Conservation (phyloP, 306 rosid genomes). For the Betula pendula region DNA sequence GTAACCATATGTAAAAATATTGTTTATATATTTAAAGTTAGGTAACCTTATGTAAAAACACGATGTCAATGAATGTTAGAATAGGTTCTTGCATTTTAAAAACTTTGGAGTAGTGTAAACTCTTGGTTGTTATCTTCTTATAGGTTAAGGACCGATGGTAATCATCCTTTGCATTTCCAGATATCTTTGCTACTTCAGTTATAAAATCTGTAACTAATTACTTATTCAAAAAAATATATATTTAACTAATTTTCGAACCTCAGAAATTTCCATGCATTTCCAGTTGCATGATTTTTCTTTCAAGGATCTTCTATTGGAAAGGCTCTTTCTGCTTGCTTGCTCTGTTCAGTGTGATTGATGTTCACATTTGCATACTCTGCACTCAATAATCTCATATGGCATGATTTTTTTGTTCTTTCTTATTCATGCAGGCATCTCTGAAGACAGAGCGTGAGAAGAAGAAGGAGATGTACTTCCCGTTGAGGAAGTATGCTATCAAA, state of each 20-base stretch:
- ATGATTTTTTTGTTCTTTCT: not conserved
- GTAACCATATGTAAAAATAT: too few species aligned
- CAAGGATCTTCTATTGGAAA: not conserved
- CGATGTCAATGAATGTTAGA: not conserved
- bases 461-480: constrained; percentile 71
- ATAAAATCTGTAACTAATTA: too few species aligned
- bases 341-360: not conserved
- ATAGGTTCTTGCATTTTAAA: not conserved
- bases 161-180: not conserved
- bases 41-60: not conserved
- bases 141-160: not conserved
- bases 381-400: not conserved
- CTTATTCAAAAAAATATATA: too few species aligned
- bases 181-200: too few species aligned
- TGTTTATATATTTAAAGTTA: too few species aligned
- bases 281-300: not conserved
- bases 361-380: not conserved
- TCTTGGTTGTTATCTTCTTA: not conserved
- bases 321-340: not conserved
- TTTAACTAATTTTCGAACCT: not conserved
- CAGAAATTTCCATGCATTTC: not conserved
- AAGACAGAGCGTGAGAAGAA: constrained; percentile 85
- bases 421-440: constrained; percentile 58
- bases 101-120: not conserved
- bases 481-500: constrained; percentile 89